Base-by-base conservation (phyloP, 2,329 filamentous ascomycete genomes). In the Macrophomina pseudophaseolina region DNA sequence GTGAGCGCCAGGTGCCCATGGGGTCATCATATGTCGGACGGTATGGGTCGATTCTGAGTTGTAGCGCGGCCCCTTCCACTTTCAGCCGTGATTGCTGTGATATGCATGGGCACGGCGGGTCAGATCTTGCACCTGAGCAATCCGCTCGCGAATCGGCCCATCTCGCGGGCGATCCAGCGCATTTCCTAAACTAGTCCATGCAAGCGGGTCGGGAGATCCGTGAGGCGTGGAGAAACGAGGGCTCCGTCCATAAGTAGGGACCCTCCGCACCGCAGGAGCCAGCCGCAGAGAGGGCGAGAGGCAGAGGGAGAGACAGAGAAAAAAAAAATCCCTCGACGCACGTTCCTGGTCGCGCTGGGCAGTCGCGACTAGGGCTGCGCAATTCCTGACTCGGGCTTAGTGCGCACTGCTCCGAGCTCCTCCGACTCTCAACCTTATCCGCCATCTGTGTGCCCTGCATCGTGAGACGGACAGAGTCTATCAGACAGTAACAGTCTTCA, bases 281-380 rank as follows among this genome's bases (percentile, higher is more conserved):
- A 28, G 46, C 5, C 18, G 46, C 18, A 7, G 18, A 49, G 18
- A 6, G n/a, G n/a, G 1, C 23, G 23, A 23, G 23, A 23, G 23
- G 23, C 2, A 23, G 23, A 23, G 23, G 3, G 23, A 23, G 23
- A 23, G 44, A 48, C n/a, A 3, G 8, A 48, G 8, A 48, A 44
- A 44, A 16, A 44, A 44, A 44, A 54, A 54, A 54, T 54, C 52
- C 52, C 52, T 38, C 52, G 52, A n/a, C n/a, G 52, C 52, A 54
- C 52, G 52, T 54, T 40, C 51, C 51, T 33, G 51, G 51, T 53
- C 51, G 51, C 51, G 51, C 30, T 54, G 52, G 35, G 52, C 52
- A 32, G 32, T 28, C 23, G 35, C 52, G 52, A 54, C 33, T 6
- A 18, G 18, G 5, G 52, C 32, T 28, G 9, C 18, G 32, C 14